These are phyloP conservation scores for Comarum palustre DNA, from an alignment of 306 rosid genomes.

Conservation along the genomic window DNA sequence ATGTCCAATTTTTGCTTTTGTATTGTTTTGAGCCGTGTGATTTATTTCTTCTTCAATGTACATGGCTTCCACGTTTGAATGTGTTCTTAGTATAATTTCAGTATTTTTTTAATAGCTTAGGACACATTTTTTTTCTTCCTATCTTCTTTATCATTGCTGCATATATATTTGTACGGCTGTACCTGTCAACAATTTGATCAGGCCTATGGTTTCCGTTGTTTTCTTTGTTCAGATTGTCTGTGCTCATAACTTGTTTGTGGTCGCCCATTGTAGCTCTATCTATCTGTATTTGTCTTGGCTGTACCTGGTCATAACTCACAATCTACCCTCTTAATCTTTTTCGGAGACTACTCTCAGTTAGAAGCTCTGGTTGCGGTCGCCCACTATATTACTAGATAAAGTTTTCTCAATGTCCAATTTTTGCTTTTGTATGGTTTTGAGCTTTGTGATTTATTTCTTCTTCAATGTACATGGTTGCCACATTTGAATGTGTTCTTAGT, in stretches of 20 bases:
- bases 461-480: background rate
- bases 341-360: slow-evolving; percentile 72
- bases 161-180: background rate
- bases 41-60: background rate
- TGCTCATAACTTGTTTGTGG: background rate
- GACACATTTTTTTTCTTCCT: background rate
- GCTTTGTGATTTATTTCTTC: background rate
- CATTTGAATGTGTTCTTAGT: background rate
- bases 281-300: slow-evolving; percentile 4
- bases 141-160: background rate
- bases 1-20: no score
- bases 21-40: background rate
- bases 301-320: slow-evolving; percentile 33
- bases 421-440: background rate
- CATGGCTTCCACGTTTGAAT: background rate
- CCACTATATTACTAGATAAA: no score
- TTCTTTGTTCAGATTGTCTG: background rate
- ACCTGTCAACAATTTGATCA: background rate
- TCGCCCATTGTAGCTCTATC: no score
- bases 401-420: no score
- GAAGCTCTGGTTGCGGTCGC: slow-evolving; percentile 79
- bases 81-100: background rate
- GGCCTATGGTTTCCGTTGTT: background rate
- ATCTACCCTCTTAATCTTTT: slow-evolving; percentile 36
- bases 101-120: no score